Conservation (phyloP, 225 moss, liverwort and hornwort species). For the Anthoceros angustus region DNA sequence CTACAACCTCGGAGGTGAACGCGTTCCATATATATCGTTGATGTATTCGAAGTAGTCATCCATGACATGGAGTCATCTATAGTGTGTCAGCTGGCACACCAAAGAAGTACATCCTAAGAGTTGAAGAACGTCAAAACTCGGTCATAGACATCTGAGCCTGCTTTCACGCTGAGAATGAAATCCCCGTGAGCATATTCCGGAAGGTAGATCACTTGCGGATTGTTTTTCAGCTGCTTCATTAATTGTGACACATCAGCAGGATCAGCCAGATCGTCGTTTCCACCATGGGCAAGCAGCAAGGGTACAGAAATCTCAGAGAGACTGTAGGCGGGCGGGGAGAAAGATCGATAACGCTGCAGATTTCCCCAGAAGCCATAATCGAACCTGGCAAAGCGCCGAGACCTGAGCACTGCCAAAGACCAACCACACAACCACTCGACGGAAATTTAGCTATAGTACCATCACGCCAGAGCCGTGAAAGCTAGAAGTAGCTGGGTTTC, state of each 20-base stretch:
- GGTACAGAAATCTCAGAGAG: slow-evolving; percentile 15
- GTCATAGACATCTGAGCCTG: slow-evolving; percentile 19
- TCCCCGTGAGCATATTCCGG: slow-evolving; percentile 24
- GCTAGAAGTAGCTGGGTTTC: neutral
- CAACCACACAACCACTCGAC: neutral
- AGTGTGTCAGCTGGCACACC: neutral
- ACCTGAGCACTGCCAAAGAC: slow-evolving; percentile 15
- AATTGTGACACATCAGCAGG: slow-evolving; percentile 15
- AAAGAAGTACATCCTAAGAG: neutral
- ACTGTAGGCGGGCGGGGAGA: slow-evolving; percentile 22
- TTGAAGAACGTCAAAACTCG: slow-evolving; percentile 16
- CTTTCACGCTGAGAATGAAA: slow-evolving; percentile 17
- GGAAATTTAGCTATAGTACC: too few relatives aligned
- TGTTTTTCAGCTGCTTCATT: slow-evolving; percentile 10
- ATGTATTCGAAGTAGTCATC: too few relatives aligned
- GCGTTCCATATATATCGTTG: neutral
- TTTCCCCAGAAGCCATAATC: slow-evolving; percentile 24
- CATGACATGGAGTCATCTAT: too few relatives aligned
- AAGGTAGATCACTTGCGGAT: slow-evolving; percentile 12
- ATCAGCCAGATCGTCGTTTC: slow-evolving; percentile 23
- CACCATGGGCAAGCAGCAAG: slow-evolving; percentile 23
- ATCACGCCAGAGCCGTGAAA: too few relatives aligned
- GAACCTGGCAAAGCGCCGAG: slow-evolving; percentile 23
- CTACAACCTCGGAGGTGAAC: neutral
- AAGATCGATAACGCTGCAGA: slow-evolving; percentile 13